These are phyloP conservation scores for Xylariaceae sp. DNA, from an alignment of 2,329 filamentous ascomycete genomes.

Conservation along the genomic window DNA sequence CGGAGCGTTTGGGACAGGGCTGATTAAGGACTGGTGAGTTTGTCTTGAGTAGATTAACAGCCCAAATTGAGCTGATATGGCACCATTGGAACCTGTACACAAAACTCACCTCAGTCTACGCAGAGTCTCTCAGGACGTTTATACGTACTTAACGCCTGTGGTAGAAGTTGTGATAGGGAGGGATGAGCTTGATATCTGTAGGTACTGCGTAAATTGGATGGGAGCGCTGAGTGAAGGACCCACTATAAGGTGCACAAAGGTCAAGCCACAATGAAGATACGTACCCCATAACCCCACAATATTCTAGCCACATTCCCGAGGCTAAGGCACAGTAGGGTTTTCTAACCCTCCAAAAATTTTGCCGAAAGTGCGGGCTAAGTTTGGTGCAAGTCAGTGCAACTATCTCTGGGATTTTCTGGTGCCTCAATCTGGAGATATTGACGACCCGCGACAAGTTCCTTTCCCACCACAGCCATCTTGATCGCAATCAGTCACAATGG, in stretches of 20 bases:
- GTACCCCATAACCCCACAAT: background rate
- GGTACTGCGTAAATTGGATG: no score
- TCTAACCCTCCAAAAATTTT: constrained; percentile 51
- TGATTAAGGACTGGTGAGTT: no score
- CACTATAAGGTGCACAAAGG: background rate
- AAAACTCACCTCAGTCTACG: no score
- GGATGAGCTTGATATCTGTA: no score
- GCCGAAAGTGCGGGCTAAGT: constrained; percentile 41
- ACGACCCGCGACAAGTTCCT: constrained; percentile 40
- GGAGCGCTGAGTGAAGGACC: no score
- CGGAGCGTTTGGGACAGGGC: no score
- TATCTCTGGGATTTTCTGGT: constrained; percentile 43
- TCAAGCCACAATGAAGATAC: background rate
- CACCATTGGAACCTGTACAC: no score
- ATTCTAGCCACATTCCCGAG: constrained; percentile 19
- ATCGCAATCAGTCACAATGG: constrained; percentile 58
- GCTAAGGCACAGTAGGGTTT: constrained; percentile 46
- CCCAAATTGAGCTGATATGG: no score
- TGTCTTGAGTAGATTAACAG: no score
- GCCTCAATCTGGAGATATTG: constrained; percentile 44
- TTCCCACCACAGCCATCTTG: constrained; percentile 54
- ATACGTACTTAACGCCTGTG: no score
- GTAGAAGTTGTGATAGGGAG: no score
- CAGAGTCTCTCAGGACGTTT: no score
- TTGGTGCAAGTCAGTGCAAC: constrained; percentile 17